phyloP scores from a whole-genome alignment of 2,329 filamentous ascomycete genomes.

The Aspergillus hiratsukae region DNA sequence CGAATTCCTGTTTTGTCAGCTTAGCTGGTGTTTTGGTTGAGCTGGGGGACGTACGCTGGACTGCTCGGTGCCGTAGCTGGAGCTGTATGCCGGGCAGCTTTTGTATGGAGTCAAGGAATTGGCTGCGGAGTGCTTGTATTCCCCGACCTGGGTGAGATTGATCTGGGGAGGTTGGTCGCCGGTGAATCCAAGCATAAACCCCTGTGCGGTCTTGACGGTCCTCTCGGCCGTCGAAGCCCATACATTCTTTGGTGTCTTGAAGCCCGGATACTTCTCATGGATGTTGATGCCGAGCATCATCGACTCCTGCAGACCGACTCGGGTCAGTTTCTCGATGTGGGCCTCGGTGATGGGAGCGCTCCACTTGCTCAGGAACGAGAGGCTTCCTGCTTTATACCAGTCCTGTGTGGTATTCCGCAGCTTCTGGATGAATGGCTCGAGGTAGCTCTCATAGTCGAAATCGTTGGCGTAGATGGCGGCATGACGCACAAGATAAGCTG shows the following conservation, averaged over 20 bases:
- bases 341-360: conserved; percentile 55
- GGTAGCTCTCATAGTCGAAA: conserved; percentile 55
- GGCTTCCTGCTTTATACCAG: conserved; percentile 52
- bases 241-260: conserved; percentile 51
- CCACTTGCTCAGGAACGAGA: conserved; percentile 57
- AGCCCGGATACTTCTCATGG: conserved; percentile 53
- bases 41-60: conserved; percentile 44
- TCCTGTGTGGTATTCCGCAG: conserved; percentile 55
- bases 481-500: conserved; percentile 56
- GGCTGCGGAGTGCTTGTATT: conserved; percentile 55
- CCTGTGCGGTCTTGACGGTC: conserved; percentile 55
- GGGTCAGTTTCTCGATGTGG: conserved; percentile 53
- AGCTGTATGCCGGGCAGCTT: conserved; percentile 59
- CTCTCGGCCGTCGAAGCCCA: conserved; percentile 63
- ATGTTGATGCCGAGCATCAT: conserved; percentile 56
- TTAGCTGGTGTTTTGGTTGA: neutral
- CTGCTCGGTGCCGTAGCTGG: conserved; percentile 54
- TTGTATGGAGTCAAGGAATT: conserved; percentile 62
- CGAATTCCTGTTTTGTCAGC: conserved; percentile 10
- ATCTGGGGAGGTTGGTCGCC: conserved; percentile 48
- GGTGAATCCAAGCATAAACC: conserved; percentile 56
- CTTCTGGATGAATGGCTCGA: conserved; percentile 56
- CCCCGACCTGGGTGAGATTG: conserved; percentile 52
- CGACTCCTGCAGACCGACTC: conserved; percentile 58
- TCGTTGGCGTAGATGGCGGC: conserved; percentile 59